Evolutionary conservation across 225 moss, liverwort and hornwort species (phyloP).

Genomic region (Bryum argenteum): DNA sequence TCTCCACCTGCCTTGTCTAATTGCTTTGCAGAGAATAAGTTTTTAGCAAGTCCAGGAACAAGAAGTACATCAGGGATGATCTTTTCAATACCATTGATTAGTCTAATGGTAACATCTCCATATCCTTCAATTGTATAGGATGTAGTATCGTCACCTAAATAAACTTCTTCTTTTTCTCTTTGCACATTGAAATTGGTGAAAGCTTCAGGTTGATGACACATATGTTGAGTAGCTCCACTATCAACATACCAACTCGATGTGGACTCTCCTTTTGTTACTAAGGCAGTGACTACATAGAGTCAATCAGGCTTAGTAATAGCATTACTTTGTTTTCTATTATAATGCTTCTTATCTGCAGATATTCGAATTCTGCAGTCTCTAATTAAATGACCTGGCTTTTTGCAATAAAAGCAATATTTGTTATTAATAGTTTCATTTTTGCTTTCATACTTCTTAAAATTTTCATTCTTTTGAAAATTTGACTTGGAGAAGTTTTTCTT

Average conservation of each 20-base stretch:
- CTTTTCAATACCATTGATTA: neutral
- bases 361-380: neutral
- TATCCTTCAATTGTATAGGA: constrained; percentile 5
- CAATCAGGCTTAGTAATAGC: neutral
- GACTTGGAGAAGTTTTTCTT: neutral
- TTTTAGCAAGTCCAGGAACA: neutral
- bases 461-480: neutral
- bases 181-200: neutral
- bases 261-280: neutral
- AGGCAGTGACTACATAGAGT: neutral
- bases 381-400: neutral
- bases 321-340: neutral
- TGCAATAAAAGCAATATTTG: neutral
- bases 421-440: neutral
- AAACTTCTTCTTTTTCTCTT: neutral
- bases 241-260: constrained; percentile 3
- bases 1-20: neutral
- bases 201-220: neutral
- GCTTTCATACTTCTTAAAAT: neutral
- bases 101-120: neutral
- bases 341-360: neutral
- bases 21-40: neutral
- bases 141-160: neutral
- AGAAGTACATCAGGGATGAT: neutral
- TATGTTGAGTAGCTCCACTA: constrained; percentile 2